These are phyloP conservation scores for Didymosphaeria variabile DNA, from an alignment of 2,329 filamentous ascomycete genomes.

Conservation along the genomic window DNA sequence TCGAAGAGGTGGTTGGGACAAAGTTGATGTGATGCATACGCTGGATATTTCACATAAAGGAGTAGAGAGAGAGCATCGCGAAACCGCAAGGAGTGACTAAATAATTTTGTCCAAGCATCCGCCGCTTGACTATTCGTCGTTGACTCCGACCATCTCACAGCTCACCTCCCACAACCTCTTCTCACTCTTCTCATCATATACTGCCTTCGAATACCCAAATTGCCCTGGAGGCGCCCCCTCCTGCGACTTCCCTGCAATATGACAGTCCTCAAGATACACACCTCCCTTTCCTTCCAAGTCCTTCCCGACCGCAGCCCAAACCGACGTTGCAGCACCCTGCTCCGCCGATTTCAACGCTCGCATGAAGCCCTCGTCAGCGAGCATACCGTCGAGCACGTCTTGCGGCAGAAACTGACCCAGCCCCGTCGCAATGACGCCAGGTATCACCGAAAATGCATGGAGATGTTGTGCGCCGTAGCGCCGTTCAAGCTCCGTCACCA, in stretches of 20 bases:
- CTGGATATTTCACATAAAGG: too few species aligned
- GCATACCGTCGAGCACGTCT: constrained; percentile 7
- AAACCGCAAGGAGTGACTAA: too few species aligned
- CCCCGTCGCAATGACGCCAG: constrained; percentile 47
- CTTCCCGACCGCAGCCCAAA: constrained; percentile 43
- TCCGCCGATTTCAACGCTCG: constrained; percentile 35
- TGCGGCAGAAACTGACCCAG: constrained; percentile 7
- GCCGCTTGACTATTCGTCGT: constrained; percentile 7
- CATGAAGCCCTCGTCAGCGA: not conserved
- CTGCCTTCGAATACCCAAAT: constrained; percentile 27
- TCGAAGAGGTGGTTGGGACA: too few species aligned
- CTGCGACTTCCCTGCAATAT: constrained; percentile 21
- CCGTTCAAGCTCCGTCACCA: constrained; percentile 61
- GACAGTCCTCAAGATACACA: constrained; percentile 38
- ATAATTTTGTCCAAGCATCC: too few species aligned
- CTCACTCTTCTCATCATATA: constrained; percentile 36
- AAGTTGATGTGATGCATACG: too few species aligned
- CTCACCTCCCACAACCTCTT: constrained; percentile 38
- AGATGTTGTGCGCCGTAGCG: constrained; percentile 55
- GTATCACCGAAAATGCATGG: constrained; percentile 56
- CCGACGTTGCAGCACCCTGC: constrained; percentile 49
- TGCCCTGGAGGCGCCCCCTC: constrained; percentile 6
- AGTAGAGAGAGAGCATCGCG: too few species aligned
- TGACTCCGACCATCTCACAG: constrained; percentile 16
- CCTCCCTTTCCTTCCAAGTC: constrained; percentile 44